These are phyloP conservation scores for Agarophyton chilense DNA, from an alignment of 23 red algal genomes.

Conservation along the genomic window DNA sequence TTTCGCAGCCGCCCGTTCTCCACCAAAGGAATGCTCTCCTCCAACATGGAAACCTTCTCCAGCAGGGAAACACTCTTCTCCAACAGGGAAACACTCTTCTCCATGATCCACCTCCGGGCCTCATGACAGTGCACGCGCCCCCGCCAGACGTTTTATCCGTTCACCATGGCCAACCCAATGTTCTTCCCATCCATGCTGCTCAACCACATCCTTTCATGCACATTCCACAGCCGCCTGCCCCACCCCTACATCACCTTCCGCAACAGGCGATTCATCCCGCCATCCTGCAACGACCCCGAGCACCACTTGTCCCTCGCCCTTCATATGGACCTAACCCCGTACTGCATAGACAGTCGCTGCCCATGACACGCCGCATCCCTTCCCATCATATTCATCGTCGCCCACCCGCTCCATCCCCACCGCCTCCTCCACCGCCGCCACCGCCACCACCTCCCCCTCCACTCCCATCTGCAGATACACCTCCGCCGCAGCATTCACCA, in stretches of 20 bases:
- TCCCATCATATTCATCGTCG: neutral
- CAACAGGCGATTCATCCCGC: neutral
- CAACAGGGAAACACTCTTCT: constrained; percentile 13
- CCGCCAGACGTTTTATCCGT: neutral
- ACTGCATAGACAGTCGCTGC: neutral
- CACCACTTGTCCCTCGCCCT: constrained; percentile 20
- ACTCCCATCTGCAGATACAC: neutral
- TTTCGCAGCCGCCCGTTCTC: neutral
- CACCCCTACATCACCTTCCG: neutral
- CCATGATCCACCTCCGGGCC: neutral
- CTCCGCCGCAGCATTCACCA: neutral
- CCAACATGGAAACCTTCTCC: too few relatives aligned
- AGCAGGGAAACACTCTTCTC: too few relatives aligned
- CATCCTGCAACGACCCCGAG: neutral
- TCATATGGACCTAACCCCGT: neutral
- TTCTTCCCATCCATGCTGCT: constrained; percentile 5
- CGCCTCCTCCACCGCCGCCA: neutral
- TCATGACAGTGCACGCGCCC: neutral
- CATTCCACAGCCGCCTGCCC: neutral
- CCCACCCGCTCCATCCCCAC: neutral
- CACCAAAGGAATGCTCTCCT: too few relatives aligned
- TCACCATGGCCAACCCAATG: neutral
- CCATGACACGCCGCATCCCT: neutral
- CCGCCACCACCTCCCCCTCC: neutral
- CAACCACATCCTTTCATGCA: constrained; percentile 22